Conservation (phyloP, 73 alveolate species). For the Paramecium primaurelia region DNA sequence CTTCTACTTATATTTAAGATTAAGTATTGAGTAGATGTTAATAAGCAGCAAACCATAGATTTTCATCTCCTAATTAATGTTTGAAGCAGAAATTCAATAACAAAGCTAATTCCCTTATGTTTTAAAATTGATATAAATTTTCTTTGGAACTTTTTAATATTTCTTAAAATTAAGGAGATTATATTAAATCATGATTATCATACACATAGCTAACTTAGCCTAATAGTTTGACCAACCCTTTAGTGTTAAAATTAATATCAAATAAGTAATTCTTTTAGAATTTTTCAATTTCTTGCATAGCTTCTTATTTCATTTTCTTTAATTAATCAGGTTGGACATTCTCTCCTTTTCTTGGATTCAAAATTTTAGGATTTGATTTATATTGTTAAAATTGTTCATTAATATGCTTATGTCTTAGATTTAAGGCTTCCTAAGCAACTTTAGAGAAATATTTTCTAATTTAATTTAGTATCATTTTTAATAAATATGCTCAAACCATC, state of each 20-base stretch:
- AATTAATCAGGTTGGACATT: background rate
- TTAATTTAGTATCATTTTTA: slow-evolving; percentile 16
- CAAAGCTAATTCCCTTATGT: background rate
- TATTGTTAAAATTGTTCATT: background rate
- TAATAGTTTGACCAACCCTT: background rate
- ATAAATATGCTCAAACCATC: slow-evolving; percentile 21
- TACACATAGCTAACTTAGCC: slow-evolving; percentile 19
- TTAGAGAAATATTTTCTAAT: background rate
- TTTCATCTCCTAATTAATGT: background rate
- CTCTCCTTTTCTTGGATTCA: background rate
- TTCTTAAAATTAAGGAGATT: background rate
- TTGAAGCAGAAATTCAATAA: background rate
- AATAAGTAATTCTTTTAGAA: background rate
- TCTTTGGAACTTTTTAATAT: background rate
- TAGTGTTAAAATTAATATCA: background rate
- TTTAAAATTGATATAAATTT: background rate
- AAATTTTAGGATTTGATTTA: background rate
- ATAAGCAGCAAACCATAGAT: background rate
- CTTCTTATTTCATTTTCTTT: background rate
- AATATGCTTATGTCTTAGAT: background rate
- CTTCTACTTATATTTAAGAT: background rate
- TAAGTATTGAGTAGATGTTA: background rate
- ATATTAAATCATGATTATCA: background rate
- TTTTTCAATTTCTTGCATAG: background rate
- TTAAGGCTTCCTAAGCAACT: background rate